phyloP scores from a whole-genome alignment of 495 filamentous ascomycete species.

The Hypoxylon rickii region DNA sequence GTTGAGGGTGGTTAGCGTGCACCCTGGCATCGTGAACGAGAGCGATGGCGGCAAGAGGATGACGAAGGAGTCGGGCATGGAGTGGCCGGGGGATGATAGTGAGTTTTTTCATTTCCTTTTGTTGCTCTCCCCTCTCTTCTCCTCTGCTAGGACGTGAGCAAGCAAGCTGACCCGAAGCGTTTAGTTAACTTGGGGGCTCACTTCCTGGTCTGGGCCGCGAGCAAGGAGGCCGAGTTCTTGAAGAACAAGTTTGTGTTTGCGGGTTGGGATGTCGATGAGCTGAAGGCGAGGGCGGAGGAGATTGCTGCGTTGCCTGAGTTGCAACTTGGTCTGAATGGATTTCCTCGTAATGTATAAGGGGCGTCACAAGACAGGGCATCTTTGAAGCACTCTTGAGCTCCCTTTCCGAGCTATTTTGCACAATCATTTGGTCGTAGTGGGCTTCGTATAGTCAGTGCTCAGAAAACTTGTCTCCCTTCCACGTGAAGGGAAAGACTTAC shows the following conservation, averaged over 20 bases:
- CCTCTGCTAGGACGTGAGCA: too few species aligned
- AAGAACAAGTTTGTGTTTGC: conserved; percentile 48
- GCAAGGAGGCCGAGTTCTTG: conserved; percentile 46
- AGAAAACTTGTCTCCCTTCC: too few species aligned
- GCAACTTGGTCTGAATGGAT: conserved; percentile 28
- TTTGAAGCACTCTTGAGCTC: too few species aligned
- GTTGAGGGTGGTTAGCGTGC: conserved; percentile 44
- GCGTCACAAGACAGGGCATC: not conserved
- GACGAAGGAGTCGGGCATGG: conserved; percentile 22
- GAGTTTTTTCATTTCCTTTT: not conserved
- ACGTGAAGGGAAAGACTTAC: too few species aligned
- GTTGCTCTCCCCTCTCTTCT: not conserved
- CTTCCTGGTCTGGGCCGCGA: conserved; percentile 49
- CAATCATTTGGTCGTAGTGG: too few species aligned
- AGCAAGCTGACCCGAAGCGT: not conserved
- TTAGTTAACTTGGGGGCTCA: conserved; percentile 41
- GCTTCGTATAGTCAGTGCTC: too few species aligned
- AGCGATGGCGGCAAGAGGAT: conserved; percentile 40
- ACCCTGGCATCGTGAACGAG: conserved; percentile 45
- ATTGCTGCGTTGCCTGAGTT: conserved; percentile 23
- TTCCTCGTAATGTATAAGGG: conserved; percentile 11
- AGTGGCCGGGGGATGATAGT: conserved; percentile 29
- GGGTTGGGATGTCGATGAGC: conserved; percentile 55
- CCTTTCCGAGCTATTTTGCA: too few species aligned
- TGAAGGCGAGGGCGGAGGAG: conserved; percentile 37